These are phyloP conservation scores for Podospora tetraspora DNA, from an alignment of 495 filamentous ascomycete species.

Conservation along the genomic window DNA sequence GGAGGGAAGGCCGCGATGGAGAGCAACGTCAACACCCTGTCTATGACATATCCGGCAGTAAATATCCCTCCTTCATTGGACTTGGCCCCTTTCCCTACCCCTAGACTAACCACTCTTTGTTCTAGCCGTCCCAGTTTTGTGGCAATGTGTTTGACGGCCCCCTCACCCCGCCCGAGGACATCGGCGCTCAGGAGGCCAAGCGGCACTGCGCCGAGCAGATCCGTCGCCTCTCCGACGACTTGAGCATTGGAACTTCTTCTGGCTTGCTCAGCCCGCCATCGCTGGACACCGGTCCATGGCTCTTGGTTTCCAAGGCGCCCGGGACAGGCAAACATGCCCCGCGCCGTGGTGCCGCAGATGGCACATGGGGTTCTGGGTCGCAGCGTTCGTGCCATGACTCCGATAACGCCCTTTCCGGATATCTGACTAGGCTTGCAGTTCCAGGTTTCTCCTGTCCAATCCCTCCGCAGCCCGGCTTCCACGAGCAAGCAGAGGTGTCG, in stretches of 20 bases:
- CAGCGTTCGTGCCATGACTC: neutral
- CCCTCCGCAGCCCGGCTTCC: neutral
- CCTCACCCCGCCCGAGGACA: neutral
- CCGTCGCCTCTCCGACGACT: neutral
- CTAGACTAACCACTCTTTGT: neutral
- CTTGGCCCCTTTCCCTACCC: neutral
- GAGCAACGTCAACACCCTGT: neutral
- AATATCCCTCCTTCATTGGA: neutral
- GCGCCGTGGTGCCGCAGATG: neutral
- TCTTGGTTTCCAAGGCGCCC: neutral
- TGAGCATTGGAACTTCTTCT: neutral
- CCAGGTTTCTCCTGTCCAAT: neutral
- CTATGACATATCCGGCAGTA: slow-evolving; percentile 6
- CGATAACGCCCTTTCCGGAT: neutral
- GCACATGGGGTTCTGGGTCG: neutral
- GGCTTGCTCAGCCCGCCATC: neutral
- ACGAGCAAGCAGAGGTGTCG: neutral
- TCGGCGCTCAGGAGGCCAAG: neutral
- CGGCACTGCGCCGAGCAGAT: neutral
- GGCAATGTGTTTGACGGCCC: neutral
- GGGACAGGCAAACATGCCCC: neutral
- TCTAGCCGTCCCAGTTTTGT: neutral
- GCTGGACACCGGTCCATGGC: neutral
- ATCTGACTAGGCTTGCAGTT: neutral
- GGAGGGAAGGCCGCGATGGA: neutral